A percentile compares a stretch with the other conserved stretches of the same genome.
phyloP scores from a whole-genome alignment of 495 filamentous ascomycete species.

The Aspergillus wentii region DNA sequence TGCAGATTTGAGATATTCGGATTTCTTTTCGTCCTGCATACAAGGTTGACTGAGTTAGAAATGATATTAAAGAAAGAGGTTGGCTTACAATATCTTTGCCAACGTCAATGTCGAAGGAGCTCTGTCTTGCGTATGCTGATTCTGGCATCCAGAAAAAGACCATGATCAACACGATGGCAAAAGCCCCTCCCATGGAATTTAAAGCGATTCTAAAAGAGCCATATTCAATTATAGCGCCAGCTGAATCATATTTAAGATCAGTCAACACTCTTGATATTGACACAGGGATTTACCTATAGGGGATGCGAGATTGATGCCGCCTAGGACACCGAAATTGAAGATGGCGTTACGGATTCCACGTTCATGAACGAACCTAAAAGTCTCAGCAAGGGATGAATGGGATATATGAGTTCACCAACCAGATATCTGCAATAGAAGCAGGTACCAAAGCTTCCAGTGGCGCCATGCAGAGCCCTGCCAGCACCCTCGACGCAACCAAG shows the following conservation, averaged over 20 bases:
- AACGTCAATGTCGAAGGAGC: conserved; percentile 33
- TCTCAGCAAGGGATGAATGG: too few relatives aligned
- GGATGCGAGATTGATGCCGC: conserved; percentile 37
- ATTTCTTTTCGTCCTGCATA: too few relatives aligned
- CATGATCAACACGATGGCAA: conserved; percentile 27
- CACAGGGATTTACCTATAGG: conserved; percentile 23
- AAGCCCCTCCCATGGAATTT: conserved; percentile 37
- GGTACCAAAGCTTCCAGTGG: conserved; percentile 26
- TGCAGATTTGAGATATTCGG: conserved; percentile 27
- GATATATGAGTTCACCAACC: too few relatives aligned
- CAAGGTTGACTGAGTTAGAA: neutral
- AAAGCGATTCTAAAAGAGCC: conserved; percentile 25
- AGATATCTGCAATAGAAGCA: conserved; percentile 25
- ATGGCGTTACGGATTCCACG: conserved; percentile 59
- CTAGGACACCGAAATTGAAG: conserved; percentile 58
- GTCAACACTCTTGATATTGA: too few relatives aligned
- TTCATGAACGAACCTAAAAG: conserved; percentile 63
- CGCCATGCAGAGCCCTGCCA: conserved; percentile 29
- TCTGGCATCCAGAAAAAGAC: conserved; percentile 44
- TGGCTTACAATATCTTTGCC: conserved; percentile 16
- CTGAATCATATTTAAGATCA: conserved; percentile 13
- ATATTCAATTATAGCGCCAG: conserved; percentile 30
- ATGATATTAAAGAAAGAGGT: neutral
- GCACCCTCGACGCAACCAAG: conserved; percentile 48
- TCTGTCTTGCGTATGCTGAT: conserved; percentile 27